These are phyloP conservation scores for Colletotrichum sp. DNA, from an alignment of 2,329 filamentous ascomycete genomes.

Conservation along the genomic window DNA sequence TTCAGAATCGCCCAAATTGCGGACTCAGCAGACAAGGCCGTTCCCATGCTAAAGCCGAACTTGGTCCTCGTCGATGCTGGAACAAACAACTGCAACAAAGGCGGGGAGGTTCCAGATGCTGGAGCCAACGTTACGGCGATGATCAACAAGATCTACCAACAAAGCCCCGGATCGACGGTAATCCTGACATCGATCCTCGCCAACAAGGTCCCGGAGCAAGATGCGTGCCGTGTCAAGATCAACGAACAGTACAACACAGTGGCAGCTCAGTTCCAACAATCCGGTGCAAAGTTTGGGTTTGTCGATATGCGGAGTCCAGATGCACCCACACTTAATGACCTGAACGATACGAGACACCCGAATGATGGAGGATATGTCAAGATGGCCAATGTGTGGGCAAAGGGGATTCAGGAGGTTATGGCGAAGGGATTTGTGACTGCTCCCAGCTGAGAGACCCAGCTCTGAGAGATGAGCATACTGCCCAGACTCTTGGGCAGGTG, in stretches of 20 bases:
- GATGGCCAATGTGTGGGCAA: constrained; percentile 19
- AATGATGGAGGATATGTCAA: constrained; percentile 18
- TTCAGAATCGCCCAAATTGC: constrained; percentile 16
- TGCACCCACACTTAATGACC: constrained; percentile 15
- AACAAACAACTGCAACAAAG: constrained; percentile 26
- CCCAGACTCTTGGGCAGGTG: no score
- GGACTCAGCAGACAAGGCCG: background rate
- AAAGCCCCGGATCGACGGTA: constrained; percentile 20
- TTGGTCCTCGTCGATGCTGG: constrained; percentile 25
- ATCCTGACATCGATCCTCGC: constrained; percentile 9
- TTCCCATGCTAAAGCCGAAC: constrained; percentile 20
- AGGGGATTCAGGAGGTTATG: constrained; percentile 17
- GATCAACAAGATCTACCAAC: constrained; percentile 16
- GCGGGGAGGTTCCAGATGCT: constrained; percentile 6
- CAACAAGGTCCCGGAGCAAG: constrained; percentile 16
- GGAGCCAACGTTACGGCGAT: constrained; percentile 17
- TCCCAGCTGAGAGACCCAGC: background rate
- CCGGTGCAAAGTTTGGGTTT: constrained; percentile 20
- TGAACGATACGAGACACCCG: constrained; percentile 14
- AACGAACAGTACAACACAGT: constrained; percentile 20
- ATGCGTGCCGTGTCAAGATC: constrained; percentile 20
- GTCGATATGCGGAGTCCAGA: constrained; percentile 25
- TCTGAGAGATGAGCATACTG: no score
- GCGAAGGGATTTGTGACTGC: constrained; percentile 16
- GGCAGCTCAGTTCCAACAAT: background rate